Evolutionary conservation across 805 yeast genomes (phyloP).

Genomic region (Cyberlindnera suaveolens): DNA sequence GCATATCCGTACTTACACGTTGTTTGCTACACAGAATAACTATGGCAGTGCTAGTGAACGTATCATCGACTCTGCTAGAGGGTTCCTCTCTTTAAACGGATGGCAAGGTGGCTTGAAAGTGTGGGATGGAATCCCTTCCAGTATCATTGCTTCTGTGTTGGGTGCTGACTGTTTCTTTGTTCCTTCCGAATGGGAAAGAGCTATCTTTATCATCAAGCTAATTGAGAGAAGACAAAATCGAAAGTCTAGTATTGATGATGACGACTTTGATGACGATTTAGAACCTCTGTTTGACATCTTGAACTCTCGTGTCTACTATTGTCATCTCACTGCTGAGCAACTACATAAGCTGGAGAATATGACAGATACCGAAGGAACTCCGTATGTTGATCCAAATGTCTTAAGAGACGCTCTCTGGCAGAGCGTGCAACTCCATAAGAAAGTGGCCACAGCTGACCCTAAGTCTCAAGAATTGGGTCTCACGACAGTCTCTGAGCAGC

Average conservation of each 20-base stretch:
- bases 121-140: constrained; percentile 43
- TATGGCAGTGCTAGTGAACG: constrained; percentile 42
- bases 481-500: constrained; percentile 20
- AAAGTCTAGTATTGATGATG: background rate
- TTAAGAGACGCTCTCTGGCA: constrained; percentile 46
- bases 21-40: constrained; percentile 37
- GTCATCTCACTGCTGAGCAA: constrained; percentile 44
- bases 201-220: constrained; percentile 38
- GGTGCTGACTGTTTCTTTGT: constrained; percentile 47
- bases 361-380: constrained; percentile 29
- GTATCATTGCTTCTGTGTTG: constrained; percentile 37
- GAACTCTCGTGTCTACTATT: constrained; percentile 37
- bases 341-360: constrained; percentile 37
- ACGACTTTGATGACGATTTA: constrained; percentile 11
- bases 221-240: constrained; percentile 29
- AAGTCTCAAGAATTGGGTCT: constrained; percentile 24
- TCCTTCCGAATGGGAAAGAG: constrained; percentile 51
- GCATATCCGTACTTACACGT: constrained; percentile 31
- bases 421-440: constrained; percentile 36
- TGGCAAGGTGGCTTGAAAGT: constrained; percentile 38
- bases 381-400: constrained; percentile 33
- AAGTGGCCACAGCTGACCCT: constrained; percentile 28
- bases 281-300: constrained; percentile 27
- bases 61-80: constrained; percentile 40
- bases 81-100: constrained; percentile 41